Base-by-base conservation (phyloP, 225 moss, liverwort and hornwort species). In the Climacium dendroides region DNA sequence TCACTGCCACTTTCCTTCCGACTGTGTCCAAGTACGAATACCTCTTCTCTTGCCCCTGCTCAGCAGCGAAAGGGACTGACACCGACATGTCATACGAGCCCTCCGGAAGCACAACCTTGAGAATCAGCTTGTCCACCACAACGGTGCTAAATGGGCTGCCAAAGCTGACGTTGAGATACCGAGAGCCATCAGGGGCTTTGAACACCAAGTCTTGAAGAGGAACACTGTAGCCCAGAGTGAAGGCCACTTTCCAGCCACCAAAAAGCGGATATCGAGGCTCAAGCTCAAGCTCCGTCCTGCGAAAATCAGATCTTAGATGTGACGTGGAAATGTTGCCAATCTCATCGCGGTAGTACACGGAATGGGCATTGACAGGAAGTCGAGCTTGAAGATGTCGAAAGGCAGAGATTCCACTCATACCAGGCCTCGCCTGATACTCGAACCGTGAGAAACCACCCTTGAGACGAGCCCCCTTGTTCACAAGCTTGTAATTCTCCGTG, bases 251-350 rank as follows among this genome's bases (percentile, higher is more conserved):
- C 98, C 98, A 98, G 67, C 98, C 98, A 87, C 98, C 97, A 70
- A 98, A 97, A 47, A 98, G 94, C 15, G 98, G 98, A 83, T 95
- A 98, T 11, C 98, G 94, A 60, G 98, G 98, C 93, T 98, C 98
- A 39, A 98, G 87, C 86, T 96, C 95, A 28, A 98, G 92, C 80
- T 97, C 98, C 39, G 92, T 92, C 92, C 91, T 94, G 57, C 94
- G 92, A 17, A 93, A 94, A 81, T 96, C 98, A 47, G 90, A 93
- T 83, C 96, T 93, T 65, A 98, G 69, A 81, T 96, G 96, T 32
- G 98, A 98, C 29, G 98, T 98, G 47, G 98, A 98, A 67, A 98
- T 97, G 87, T 98, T 98, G 81, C 98, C 98, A 89, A 98, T 98
- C 83, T 96, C 97, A 91, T 98, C 98, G 52, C 98, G 93, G 86